Evolutionary conservation across 2,329 filamentous ascomycete species (phyloP).

Genomic region (Fusarium burgessii): DNA sequence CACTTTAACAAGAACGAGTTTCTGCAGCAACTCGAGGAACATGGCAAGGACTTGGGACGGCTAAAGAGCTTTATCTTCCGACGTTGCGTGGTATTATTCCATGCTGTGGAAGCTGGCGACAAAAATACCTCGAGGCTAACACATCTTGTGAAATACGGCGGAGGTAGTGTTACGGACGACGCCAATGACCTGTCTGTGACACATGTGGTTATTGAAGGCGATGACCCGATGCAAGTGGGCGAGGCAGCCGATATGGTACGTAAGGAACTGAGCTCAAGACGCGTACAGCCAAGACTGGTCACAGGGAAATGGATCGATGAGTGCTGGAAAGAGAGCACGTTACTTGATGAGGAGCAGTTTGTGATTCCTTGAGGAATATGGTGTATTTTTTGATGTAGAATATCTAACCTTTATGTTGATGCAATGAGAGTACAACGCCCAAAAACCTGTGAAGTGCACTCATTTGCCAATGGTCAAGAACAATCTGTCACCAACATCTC

Average conservation of each 20-base stretch:
- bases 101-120: conserved; percentile 47
- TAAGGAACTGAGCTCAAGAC: conserved; percentile 58
- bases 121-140: conserved; percentile 58
- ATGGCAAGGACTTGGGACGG: conserved; percentile 63
- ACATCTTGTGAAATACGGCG: conserved; percentile 76
- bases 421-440: conserved; percentile 12
- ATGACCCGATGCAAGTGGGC: conserved; percentile 54
- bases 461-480: conserved; percentile 91
- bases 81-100: conserved; percentile 58
- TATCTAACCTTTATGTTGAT: conserved; percentile 36
- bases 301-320: conserved; percentile 78
- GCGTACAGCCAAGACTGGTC: conserved; percentile 75
- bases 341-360: conserved; percentile 82
- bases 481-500: conserved; percentile 90
- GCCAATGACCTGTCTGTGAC: conserved; percentile 70
- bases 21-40: conserved; percentile 66
- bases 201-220: conserved; percentile 72
- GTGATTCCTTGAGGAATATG: conserved; percentile 43
- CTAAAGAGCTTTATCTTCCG: conserved; percentile 66
- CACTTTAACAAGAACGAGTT: conserved; percentile 61
- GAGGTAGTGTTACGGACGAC: conserved; percentile 67
- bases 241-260: conserved; percentile 59
- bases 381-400: conserved; percentile 37
- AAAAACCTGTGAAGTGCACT: conserved; percentile 1
- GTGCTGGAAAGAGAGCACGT: conserved; percentile 82